Evolutionary conservation across 805 yeast genomes (phyloP), one percentile per base, ranked within the genome.

Genomic region (Saccharomycopsis fibuligera): DNA sequence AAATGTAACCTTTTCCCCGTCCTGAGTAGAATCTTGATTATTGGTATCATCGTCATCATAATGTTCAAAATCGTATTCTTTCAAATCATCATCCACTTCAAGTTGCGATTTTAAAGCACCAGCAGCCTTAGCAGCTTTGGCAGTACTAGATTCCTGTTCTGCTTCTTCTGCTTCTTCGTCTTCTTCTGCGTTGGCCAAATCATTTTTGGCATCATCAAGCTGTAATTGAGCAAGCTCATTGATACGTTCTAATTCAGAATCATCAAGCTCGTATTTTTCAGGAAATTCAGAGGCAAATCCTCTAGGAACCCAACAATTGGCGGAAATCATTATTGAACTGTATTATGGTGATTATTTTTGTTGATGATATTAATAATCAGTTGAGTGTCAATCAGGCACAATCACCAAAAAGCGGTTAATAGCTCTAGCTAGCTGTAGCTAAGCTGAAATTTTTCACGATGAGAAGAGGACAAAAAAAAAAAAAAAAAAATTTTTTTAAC

Each of bases 211-310:
- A 55, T 87, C 96, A 35, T 76, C 75, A 43, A 93, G 69, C 62
- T 90, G 87, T 57, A 89, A 70, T 51, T 83, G 78, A 46, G 98
- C 96, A 78, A 93, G 75, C 56, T 81, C 79, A 54, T 82, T 78
- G 62, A 93, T 89, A 67, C 97, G 77, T 49, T 79, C 91, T 86
- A 93, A 82, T 68, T 93, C 99, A 52, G 78, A 91, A 54, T 93
- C 98, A 57, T 89, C 82, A 47, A 91, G 69, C 57, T 87, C 96
- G 59, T 88, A 89, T 61, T 84, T 78, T 59, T 80, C 87, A 4
- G 99, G 98, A 62, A 83, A 86, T 65, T 90, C 97, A 35, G 95
- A 78, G 25, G 99, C 95, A 65, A 75, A 85, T 4, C 99, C 99
- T 60, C 96, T 79, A 44, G 98, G 97, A 22, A 91, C 96, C 98